Conservation (phyloP, 805 yeast genomes). For the Debaryomyces prosopidis region DNA sequence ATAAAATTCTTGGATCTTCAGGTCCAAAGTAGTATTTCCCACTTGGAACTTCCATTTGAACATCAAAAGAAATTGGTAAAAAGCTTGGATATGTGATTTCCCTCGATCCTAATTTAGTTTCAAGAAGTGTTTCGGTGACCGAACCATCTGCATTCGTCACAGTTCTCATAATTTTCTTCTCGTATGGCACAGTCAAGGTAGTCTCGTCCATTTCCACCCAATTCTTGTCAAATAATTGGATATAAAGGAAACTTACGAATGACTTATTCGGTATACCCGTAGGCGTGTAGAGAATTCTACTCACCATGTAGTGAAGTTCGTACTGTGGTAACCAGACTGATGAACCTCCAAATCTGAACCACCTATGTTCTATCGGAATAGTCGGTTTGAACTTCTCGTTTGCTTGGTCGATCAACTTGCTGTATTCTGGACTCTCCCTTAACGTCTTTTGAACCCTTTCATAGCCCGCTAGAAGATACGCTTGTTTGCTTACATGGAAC, state of each 20-base stretch:
- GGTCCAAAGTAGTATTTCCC: conserved; percentile 14
- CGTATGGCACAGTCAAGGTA: conserved; percentile 18
- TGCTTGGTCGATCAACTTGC: conserved; percentile 15
- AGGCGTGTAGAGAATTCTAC: conserved; percentile 18
- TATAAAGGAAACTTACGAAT: conserved; percentile 16
- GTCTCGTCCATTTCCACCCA: conserved; percentile 19
- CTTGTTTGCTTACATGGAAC: conserved; percentile 14
- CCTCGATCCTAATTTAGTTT: conserved; percentile 13
- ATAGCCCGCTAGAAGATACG: conserved; percentile 17
- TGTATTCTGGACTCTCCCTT: conserved; percentile 8
- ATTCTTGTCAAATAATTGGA: conserved; percentile 19
- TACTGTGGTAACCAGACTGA: conserved; percentile 21
- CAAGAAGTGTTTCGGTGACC: conserved; percentile 6
- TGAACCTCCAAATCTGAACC: conserved; percentile 24
- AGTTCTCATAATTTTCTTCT: conserved; percentile 11
- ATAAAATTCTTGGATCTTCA: conserved; percentile 17
- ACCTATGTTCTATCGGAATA: conserved; percentile 16
- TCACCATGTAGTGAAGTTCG: conserved; percentile 19
- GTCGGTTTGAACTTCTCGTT: conserved; percentile 16
- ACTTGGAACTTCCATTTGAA: conserved; percentile 1
- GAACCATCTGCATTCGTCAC: conserved; percentile 17
- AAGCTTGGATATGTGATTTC: conserved; percentile 16
- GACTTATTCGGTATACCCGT: conserved; percentile 15
- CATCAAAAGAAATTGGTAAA: conserved; percentile 17
- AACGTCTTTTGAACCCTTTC: conserved; percentile 10